Base-by-base conservation (phyloP, 306 rosid genomes). In the Quercus berberidifolia region DNA sequence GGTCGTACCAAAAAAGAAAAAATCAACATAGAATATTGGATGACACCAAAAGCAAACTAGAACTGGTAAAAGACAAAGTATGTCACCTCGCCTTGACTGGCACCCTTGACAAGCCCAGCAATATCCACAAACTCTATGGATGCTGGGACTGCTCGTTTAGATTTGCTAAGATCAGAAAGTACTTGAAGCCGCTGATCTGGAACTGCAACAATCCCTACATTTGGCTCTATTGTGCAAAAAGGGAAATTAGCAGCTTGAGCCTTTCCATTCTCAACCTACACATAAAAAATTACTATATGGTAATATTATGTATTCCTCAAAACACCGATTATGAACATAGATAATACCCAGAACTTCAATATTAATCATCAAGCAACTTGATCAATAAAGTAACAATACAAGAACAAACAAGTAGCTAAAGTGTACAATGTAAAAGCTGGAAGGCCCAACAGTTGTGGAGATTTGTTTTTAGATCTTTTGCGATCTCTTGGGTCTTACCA, bases 161-260 rank as follows among this genome's bases (percentile, higher is more conserved):
- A 95, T 85, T 93, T 95, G 85, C 96, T 95, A 81, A 95, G 97
- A 83, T 91, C 88, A 14, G 99, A 93, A 83, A 93, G 98, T 23
- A 91, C 93, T 19, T 81, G 69, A 74, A 93, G 96, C 60, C 99
- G 97, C 18, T 88, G 85, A 90, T 95, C 99, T 25, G 99, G 99
- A 84, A 95, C 99, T 26, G 97, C 98, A 81, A 93, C 98, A 83
- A 93, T 89, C 84, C 99, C 99, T 79, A 95, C 96, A 78, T 95
- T 95, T 75, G 99, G 99, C 87, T 92, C 99, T 83, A 95, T 93
- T 5, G 99, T 95, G 83, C 99, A 95, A 86, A 95, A 95, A 23
- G 99, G 99, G 78, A 95, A 93, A 79, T 95, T 92, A 73, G 97
- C 99, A 75, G 99, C 99, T 90, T 95, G 98, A 77, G 99, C 99